Conservation (phyloP, 345 rosid species). For the Eucalyptus leucophloia region DNA sequence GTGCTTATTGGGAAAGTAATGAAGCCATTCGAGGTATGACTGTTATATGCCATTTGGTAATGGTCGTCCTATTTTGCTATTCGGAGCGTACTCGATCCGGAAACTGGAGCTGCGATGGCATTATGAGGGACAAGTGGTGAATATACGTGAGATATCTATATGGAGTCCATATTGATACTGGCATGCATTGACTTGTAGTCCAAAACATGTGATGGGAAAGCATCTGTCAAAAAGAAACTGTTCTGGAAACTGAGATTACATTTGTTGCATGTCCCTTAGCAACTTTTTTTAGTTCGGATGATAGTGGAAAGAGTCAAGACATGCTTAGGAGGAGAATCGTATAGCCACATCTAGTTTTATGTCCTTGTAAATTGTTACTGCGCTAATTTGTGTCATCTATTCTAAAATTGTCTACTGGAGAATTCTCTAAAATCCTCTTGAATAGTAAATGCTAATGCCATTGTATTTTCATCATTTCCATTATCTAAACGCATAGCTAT, state of each 20-base stretch:
- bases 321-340: background rate
- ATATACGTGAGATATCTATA: background rate
- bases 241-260: background rate
- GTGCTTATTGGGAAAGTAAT: background rate
- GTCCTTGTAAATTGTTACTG: background rate
- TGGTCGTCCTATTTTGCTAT: background rate
- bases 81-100: background rate
- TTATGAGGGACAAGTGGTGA: background rate
- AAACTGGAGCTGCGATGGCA: background rate
- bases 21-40: background rate
- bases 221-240: background rate
- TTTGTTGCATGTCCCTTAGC: background rate
- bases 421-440: background rate
- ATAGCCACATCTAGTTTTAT: background rate
- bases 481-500: background rate
- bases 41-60: background rate
- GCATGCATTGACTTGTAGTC: background rate
- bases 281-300: background rate
- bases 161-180: background rate
- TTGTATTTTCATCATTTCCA: background rate
- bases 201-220: background rate
- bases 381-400: background rate
- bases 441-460: background rate
- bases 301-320: background rate
- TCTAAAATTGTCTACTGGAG: background rate